Evolutionary conservation across 108 stramenopile species (phyloP), one percentile per base, ranked within the genome.

Genomic region (Thalassiosira profunda): DNA sequence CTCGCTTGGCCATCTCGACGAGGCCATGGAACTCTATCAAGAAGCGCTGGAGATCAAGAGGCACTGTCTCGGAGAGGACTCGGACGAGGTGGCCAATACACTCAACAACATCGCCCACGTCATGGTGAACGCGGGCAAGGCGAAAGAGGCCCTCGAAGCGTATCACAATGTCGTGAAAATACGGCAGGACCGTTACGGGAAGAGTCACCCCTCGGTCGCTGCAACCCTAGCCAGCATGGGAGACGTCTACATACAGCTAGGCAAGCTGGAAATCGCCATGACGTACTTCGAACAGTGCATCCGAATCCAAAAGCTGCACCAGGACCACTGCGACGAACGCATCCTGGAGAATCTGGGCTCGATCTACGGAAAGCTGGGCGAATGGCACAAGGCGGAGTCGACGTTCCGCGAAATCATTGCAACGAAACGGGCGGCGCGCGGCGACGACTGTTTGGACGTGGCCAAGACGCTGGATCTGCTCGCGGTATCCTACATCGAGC

Each of bases 81-180:
- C 72, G 7, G 73, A 74, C 36, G 79, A 80, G 11, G 73, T 80
- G 24, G 79, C 67, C 5, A 80, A 74, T 17, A 80, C 73, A 7
- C 73, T 72, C 6, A 80, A 80, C 48, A 80, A 80, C 34, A 72
- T 80, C 63, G 79, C 79, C 7, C 77, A 79, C 53, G 72, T 79
- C 21, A 74, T 79, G 72, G 71, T 79, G 28, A 68, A 41, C 45
- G 65, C 72, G 24, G 77, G 72, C 11, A 79, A 55, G 48, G 72
- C 73, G 31, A 67, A 74, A 44, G 78, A 79, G 20, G 66, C 73
- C 35, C 67, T 79, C 24, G 17, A 79, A 43, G 48, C 78, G 1
- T 79, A 79, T 70, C 67, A 74, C 14, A 61, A 53, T 46, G 67
- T 79, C 26, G 26, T 79, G 35, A 61, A 52, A 31, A 79, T 79